phyloP scores from a whole-genome alignment of 2,329 filamentous ascomycete genomes.

The Claviceps maximensis region DNA sequence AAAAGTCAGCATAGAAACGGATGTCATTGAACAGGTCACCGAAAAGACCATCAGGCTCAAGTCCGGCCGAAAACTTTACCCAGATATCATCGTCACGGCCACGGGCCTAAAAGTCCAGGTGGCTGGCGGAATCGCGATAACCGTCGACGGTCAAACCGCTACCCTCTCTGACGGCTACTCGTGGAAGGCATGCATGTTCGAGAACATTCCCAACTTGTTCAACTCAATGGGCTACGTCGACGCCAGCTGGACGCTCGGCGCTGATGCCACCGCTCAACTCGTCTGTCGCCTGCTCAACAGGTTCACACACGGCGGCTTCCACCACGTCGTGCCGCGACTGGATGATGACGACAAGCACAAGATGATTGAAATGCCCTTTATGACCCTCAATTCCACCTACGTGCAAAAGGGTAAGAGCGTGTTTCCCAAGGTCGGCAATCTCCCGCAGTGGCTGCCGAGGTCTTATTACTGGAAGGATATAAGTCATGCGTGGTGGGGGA shows the following conservation, averaged over 20 bases:
- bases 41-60: constrained; percentile 28
- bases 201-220: constrained; percentile 46
- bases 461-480: constrained; percentile 7
- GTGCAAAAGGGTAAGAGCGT: background rate
- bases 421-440: constrained; percentile 2
- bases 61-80: constrained; percentile 33
- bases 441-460: constrained; percentile 2
- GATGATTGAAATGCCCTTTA: constrained; percentile 3
- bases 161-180: constrained; percentile 33
- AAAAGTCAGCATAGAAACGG: constrained; percentile 32
- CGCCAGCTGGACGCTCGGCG: constrained; percentile 49
- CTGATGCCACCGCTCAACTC: constrained; percentile 18
- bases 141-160: constrained; percentile 36
- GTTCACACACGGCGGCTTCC: background rate
- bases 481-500: constrained; percentile 3
- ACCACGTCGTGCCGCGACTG: background rate
- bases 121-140: constrained; percentile 34
- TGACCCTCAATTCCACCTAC: constrained; percentile 5
- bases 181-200: constrained; percentile 50
- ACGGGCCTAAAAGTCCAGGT: constrained; percentile 48
- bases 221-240: constrained; percentile 51
- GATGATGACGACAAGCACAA: background rate
- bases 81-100: constrained; percentile 53
- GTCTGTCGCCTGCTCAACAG: constrained; percentile 2
- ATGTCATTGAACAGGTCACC: constrained; percentile 33